Evolutionary conservation across 768 basidiomycete species (phyloP), one percentile per base, ranked within the genome.

Genomic region (Trametes cinnabarina): DNA sequence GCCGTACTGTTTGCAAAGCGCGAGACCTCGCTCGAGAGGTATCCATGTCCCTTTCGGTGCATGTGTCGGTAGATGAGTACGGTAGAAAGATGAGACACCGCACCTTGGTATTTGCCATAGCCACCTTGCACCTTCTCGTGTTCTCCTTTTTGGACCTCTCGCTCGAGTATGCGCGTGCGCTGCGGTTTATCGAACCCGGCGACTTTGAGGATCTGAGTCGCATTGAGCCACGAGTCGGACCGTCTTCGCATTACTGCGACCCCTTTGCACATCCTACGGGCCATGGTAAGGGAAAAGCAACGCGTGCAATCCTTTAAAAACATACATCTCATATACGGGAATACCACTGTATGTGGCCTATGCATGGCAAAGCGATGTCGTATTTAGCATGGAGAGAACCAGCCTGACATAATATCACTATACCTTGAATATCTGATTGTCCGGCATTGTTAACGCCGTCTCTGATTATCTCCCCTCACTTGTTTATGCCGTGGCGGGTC

Each of bases 121-220:
- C 97, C 97, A 22, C 97, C 97, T 72, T 99, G 97, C 0, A 99
- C 95, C 72, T 99, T 99, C 75, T 98, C 96, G 72, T 99, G 97
- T 66, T 94, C 92, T 25, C 95, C 97, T 71, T 98, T 98, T 72
- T 99, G 97, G 7, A 99, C 88, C 74, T 99, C 97, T 63, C 97
- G 85, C 73, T 99, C 97, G 42, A 99, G 82, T 15, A 99, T 95
- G 53, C 97, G 87, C 58, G 97, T 99, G 47, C 97, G 81, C 71
- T 98, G 97, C 1, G 97, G 97, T 72, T 99, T 99, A 77, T 99
- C 97, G 66, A 98, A 98, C 10, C 96, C 97, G 26, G 95, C 97
- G 65, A 99, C 96, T 73, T 99, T 99, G 68, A 99, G 84, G 63
- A 99, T 97, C 71, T 96, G 94, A 0, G 97, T 99, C 74, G 97